These are phyloP conservation scores for Ustilago bromivora DNA, from an alignment of 1,284 basidiomycete species.

Conservation along the genomic window DNA sequence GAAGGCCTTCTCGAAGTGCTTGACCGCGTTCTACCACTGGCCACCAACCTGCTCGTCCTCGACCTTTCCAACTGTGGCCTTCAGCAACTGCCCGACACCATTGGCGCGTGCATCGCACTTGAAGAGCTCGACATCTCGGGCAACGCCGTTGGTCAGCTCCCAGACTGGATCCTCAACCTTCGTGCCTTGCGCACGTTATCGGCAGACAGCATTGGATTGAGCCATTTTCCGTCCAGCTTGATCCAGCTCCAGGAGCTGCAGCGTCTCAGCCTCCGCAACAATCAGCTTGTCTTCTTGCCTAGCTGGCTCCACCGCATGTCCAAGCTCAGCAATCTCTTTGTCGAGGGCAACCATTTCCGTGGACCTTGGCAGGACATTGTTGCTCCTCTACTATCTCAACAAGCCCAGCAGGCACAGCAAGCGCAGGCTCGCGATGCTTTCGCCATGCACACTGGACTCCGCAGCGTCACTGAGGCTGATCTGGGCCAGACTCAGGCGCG, in stretches of 20 bases:
- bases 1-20: slow-evolving; percentile 33
- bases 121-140: slow-evolving; percentile 94
- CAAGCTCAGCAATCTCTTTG: slow-evolving; percentile 83
- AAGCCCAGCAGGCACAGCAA: slow-evolving; percentile 12
- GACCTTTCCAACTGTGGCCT: slow-evolving; percentile 78
- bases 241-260: slow-evolving; percentile 77
- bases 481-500: slow-evolving; percentile 9
- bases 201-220: slow-evolving; percentile 86
- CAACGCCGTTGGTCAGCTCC: slow-evolving; percentile 77
- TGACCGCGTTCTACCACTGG: slow-evolving; percentile 40
- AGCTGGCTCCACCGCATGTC: slow-evolving; percentile 90
- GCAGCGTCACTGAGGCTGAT: slow-evolving; percentile 12
- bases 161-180: slow-evolving; percentile 79
- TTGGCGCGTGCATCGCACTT: slow-evolving; percentile 81
- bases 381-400: slow-evolving; percentile 35
- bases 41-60: slow-evolving; percentile 58
- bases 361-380: slow-evolving; percentile 90
- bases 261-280: slow-evolving; percentile 86
- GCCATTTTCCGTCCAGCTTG: slow-evolving; percentile 75
- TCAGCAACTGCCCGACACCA: slow-evolving; percentile 80
- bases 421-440: neutral
- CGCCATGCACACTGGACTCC: slow-evolving; percentile 1
- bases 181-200: slow-evolving; percentile 84
- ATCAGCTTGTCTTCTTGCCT: slow-evolving; percentile 88
- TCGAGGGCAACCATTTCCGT: slow-evolving; percentile 94